phyloP scores from a whole-genome alignment of 108 stramenopile species.

The Cyclotella baltica region DNA sequence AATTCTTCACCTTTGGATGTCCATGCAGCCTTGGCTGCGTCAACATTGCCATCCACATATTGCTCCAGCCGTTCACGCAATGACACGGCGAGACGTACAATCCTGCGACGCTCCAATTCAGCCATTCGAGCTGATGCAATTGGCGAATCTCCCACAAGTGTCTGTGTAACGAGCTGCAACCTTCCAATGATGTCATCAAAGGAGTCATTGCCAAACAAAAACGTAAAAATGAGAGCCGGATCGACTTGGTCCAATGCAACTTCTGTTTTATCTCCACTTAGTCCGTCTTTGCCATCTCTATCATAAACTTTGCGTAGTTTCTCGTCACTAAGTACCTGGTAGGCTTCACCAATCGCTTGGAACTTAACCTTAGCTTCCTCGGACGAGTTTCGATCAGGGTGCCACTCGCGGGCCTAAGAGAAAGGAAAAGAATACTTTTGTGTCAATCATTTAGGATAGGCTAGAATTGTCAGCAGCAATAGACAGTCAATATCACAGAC shows the following conservation, averaged over 20 bases:
- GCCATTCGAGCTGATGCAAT: constrained; percentile 18
- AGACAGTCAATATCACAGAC: too few relatives aligned
- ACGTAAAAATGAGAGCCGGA: constrained; percentile 46
- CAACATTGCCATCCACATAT: constrained; percentile 33
- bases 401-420: constrained; percentile 57
- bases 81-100: constrained; percentile 36
- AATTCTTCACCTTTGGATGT: constrained; percentile 40
- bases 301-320: constrained; percentile 42
- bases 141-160: constrained; percentile 32
- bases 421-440: too few relatives aligned
- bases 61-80: constrained; percentile 22
- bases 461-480: too few relatives aligned
- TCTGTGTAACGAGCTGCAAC: constrained; percentile 38
- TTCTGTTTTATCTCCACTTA: constrained; percentile 48
- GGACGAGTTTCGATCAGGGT: constrained; percentile 64
- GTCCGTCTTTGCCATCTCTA: constrained; percentile 36
- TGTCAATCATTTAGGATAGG: too few relatives aligned
- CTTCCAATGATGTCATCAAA: constrained; percentile 40
- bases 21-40: constrained; percentile 31
- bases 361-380: constrained; percentile 53
- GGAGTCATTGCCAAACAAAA: constrained; percentile 44
- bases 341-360: constrained; percentile 56
- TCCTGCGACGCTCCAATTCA: constrained; percentile 40
- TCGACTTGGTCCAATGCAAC: constrained; percentile 28
- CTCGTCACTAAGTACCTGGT: constrained; percentile 50